phyloP scores from a whole-genome alignment of 257 asterid genomes.

The Solanum neorickii region DNA sequence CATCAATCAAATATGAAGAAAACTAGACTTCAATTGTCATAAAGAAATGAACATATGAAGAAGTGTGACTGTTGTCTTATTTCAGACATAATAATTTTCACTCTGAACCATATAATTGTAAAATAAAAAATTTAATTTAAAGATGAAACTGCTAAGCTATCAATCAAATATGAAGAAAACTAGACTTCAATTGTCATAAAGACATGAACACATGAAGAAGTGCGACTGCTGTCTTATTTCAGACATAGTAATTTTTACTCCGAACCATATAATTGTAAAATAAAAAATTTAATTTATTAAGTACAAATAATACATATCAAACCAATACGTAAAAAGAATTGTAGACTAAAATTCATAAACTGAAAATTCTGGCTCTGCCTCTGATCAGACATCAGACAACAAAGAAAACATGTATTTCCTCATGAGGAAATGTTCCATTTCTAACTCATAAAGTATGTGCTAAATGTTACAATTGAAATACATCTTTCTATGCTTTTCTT shows the following conservation, averaged over 20 bases:
- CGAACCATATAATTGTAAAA: not conserved
- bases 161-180: too few species aligned
- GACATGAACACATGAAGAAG: not conserved
- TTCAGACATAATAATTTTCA: too few species aligned
- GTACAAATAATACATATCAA: not conserved
- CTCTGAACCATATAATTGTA: too few species aligned
- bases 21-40: too few species aligned
- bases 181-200: too few species aligned
- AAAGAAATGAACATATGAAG: too few species aligned
- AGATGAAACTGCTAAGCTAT: too few species aligned
- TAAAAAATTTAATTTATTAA: not conserved
- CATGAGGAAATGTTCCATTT: not conserved
- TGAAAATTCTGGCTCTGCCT: not conserved
- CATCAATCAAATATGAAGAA: too few species aligned
- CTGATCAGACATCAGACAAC: not conserved
- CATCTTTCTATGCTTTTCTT: not conserved
- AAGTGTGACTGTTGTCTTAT: too few species aligned
- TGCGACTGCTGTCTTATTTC: not conserved
- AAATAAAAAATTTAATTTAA: too few species aligned
- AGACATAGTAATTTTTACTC: not conserved
- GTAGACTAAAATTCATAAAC: not conserved
- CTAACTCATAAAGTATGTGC: not conserved
- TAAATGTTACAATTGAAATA: not conserved
- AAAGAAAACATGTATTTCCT: not conserved
- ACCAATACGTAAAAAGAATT: not conserved